These are phyloP conservation scores for Syzygium aromaticum DNA, from an alignment of 345 rosid genomes.

Conservation along the genomic window DNA sequence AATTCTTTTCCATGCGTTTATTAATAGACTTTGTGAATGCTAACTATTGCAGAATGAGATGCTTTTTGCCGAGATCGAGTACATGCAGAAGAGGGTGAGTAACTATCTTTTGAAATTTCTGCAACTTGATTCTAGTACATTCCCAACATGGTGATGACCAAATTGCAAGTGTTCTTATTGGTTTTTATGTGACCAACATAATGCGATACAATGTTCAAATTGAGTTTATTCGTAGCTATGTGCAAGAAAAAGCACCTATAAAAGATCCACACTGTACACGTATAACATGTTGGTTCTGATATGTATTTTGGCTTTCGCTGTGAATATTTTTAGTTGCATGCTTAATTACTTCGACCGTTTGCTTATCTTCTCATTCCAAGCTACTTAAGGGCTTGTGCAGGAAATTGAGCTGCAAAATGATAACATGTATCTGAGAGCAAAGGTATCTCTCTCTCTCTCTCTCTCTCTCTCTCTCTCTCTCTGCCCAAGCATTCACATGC, in stretches of 20 bases:
- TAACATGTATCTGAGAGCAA: constrained; percentile 61
- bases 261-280: background rate
- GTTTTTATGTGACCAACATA: background rate
- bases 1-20: background rate
- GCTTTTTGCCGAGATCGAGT: constrained; percentile 79
- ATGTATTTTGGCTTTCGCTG: background rate
- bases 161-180: background rate
- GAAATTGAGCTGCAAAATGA: constrained; percentile 82
- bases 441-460: constrained; percentile 27
- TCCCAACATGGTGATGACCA: background rate
- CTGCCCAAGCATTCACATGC: background rate
- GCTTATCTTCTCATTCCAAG: constrained; percentile 1
- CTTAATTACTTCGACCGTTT: background rate
- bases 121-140: background rate
- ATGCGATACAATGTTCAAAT: background rate
- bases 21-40: background rate
- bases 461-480: background rate
- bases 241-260: background rate
- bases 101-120: background rate
- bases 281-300: background rate
- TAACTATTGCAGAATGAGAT: constrained; percentile 52
- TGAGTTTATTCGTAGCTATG: background rate
- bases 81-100: constrained; percentile 89
- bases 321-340: background rate
- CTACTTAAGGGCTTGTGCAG: constrained; percentile 21